Evolutionary conservation across 1,284 basidiomycete genomes (phyloP), one percentile per base, ranked within the genome.

Genomic region (Boletus semigastroideus): DNA sequence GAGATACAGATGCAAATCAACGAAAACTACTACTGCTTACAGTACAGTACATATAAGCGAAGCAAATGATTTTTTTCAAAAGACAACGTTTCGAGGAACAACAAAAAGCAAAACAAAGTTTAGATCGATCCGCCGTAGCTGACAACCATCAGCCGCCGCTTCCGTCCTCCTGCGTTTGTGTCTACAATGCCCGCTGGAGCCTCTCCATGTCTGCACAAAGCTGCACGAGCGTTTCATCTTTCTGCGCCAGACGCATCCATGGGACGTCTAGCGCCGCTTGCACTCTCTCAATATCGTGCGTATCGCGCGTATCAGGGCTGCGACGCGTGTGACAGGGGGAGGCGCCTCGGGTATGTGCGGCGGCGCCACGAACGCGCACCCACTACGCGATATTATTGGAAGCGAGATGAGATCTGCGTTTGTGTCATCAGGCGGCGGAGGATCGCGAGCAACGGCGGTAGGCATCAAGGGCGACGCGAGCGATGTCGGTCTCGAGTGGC

Each of bases 391-490:
- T 46, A 60, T n/a, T n/a, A n/a, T 57, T 5, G 62, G 63, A 13
- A 68, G 53, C 2, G 61, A 62, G 2, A 65, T 53, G 33, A 60
- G 41, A 40, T 62, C 57, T 2, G 25, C 5, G 39, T 64, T 57
- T 7, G 61, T 20, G 17, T 49, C 47, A 14, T 40, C 27, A 11
- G 30, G 28, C 13, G 42, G 20, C n/a, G n/a, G n/a, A n/a, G 27
- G 12, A 5, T 25, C 22, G 9, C 49, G 46, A 10, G 67, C 33
- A 22, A 54, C 55, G 10, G 31, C 14, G 10, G 31, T 33, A 11
- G 76, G 76, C 17, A 74, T 60, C 11, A 84, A 63, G 2, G 83
- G 82, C 2, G 82, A 82, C 5, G 74, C 79, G 11, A 84, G 73
- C 71, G 11, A 61, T 56, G 25, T 62, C 66, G 4, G 58, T 59